Percentiles rank a stretch among this genome's conserved stretches.
Evolutionary conservation across 2,329 filamentous ascomycete species (phyloP).

Genomic region (Ustulina deusta): DNA sequence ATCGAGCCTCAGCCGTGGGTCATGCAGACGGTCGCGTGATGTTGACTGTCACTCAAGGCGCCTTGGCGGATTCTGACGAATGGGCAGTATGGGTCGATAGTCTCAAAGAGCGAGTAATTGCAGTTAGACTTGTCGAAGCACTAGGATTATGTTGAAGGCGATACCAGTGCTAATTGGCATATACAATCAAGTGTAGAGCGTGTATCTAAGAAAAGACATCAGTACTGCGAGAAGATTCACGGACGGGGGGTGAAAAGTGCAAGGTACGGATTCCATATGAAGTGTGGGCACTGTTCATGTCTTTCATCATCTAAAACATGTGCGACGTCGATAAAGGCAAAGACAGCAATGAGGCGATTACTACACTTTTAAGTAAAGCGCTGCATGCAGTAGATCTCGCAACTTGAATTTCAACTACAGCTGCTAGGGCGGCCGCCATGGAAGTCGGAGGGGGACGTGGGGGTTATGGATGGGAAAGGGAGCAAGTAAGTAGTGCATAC

Average conservation of each 20-base stretch:
- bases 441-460: not conserved
- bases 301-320: not conserved
- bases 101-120: constrained; percentile 28
- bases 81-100: constrained; percentile 40
- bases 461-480: not conserved
- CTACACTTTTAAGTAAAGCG: not conserved
- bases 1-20: constrained; percentile 46
- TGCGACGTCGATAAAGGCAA: not conserved
- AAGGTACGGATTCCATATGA: not conserved
- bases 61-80: constrained; percentile 45
- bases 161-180: not conserved
- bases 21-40: constrained; percentile 45
- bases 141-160: not conserved
- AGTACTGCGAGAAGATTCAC: not conserved
- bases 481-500: not conserved
- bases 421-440: not conserved
- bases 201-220: not conserved
- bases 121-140: not conserved
- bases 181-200: not conserved
- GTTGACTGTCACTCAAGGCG: constrained; percentile 28
- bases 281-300: not conserved
- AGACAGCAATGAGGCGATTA: not conserved
- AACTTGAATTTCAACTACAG: not conserved
- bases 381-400: not conserved
- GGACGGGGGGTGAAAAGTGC: not conserved